Conservation (phyloP, 2,329 filamentous ascomycete genomes). For the Exophiala oligosperma region DNA sequence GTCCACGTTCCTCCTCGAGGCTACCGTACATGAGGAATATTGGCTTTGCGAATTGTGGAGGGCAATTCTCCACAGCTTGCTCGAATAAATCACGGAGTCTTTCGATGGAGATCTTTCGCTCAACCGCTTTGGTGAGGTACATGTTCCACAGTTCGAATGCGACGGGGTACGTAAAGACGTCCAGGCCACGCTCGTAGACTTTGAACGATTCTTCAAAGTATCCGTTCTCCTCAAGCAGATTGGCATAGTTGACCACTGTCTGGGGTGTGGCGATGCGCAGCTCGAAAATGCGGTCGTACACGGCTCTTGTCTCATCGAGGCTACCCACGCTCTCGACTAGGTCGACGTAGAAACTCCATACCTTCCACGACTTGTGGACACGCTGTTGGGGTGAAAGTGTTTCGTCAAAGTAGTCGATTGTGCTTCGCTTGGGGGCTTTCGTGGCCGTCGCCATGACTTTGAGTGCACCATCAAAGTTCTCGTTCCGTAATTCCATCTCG, state of each 20-base stretch:
- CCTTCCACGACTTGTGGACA: conserved; percentile 98
- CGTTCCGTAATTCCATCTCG: conserved; percentile 92
- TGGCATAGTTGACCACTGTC: conserved; percentile 98
- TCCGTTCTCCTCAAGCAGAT: conserved; percentile 86
- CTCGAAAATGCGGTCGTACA: conserved; percentile 98
- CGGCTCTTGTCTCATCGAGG: conserved; percentile 85
- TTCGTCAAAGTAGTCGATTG: conserved; percentile 98
- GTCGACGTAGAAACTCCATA: conserved; percentile 99
- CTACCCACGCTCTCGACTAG: conserved; percentile 92
- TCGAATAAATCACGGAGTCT: conserved; percentile 92
- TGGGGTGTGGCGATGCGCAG: conserved; percentile 96
- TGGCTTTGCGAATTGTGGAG: conserved; percentile 92
- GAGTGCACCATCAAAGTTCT: conserved; percentile 93
- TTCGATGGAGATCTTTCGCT: conserved; percentile 94
- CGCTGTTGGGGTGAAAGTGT: conserved; percentile 89
- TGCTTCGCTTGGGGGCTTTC: conserved; percentile 95
- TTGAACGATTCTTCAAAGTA: conserved; percentile 99
- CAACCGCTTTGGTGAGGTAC: conserved; percentile 94
- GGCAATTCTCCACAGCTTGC: conserved; percentile 91
- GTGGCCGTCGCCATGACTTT: conserved; percentile 97
- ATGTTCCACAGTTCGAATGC: conserved; percentile 99
- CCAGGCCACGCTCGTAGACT: conserved; percentile 90
- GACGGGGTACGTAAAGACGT: conserved; percentile 97
- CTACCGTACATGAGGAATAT: conserved; percentile 98
- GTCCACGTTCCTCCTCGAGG: conserved; percentile 89